phyloP scores from a whole-genome alignment of 495 filamentous ascomycete genomes.

The Pyrenula aspistea region DNA sequence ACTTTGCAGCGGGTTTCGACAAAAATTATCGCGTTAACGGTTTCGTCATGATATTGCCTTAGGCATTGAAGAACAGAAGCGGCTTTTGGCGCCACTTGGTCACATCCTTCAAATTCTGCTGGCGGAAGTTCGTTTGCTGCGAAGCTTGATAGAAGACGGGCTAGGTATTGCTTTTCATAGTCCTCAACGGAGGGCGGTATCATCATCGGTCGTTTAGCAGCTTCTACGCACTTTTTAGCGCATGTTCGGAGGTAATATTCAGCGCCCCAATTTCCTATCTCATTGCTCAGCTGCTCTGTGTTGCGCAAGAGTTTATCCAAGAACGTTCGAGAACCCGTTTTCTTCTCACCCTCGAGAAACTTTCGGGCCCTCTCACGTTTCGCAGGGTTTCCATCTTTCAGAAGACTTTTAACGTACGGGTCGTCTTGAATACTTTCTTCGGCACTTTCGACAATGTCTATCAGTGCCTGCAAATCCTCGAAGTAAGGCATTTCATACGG shows the following conservation, averaged over 20 bases:
- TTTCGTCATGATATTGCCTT: constrained; percentile 21
- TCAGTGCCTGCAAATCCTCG: not conserved
- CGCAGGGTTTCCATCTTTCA: constrained; percentile 16
- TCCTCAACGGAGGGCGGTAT: not conserved
- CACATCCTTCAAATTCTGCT: not conserved
- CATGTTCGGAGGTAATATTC: constrained; percentile 58
- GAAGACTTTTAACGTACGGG: constrained; percentile 51
- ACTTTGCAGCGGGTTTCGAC: constrained; percentile 62
- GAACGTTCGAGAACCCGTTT: constrained; percentile 33
- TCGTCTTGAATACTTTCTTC: constrained; percentile 46
- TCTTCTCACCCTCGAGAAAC: constrained; percentile 38
- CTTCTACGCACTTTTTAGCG: constrained; percentile 29
- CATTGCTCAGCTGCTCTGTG: constrained; percentile 36
- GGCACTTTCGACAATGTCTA: not conserved
- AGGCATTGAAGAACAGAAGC: constrained; percentile 42
- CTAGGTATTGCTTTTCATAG: not conserved
- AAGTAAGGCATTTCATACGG: not conserved
- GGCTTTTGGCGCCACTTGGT: constrained; percentile 40
- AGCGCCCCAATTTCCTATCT: constrained; percentile 64
- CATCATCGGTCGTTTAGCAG: not conserved
- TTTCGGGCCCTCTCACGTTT: constrained; percentile 27
- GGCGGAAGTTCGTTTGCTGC: not conserved
- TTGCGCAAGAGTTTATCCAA: constrained; percentile 44
- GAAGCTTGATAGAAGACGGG: not conserved
- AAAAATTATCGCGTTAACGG: constrained; percentile 66